Base-by-base conservation (phyloP, 2,329 filamentous ascomycete genomes). In the Zasmidium cellare region DNA sequence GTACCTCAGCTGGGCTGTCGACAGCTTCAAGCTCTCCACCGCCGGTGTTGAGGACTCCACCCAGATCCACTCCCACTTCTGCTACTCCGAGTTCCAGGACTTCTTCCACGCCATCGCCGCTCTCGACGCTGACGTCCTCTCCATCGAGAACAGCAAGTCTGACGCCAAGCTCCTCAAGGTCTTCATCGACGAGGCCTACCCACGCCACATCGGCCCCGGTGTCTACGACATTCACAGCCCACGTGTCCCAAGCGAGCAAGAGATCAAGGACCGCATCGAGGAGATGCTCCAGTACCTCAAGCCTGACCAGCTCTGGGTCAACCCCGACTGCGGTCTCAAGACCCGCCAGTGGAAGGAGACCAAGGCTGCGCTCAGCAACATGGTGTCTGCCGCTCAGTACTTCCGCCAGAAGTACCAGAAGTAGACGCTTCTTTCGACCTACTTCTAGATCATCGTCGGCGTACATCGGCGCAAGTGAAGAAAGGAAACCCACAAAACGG, bases 51-150 rank as follows among this genome's bases (percentile, higher is more conserved):
- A 92, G 81, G 91, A 99, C 79, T 90, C 89, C 59, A 99, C 94
- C 69, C 94, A 99, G 86, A 97, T 99, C 79, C 94, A 99, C 89
- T 97, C 92, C 65, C 94, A 99, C 85, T 99, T 99, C 90, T 99
- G 94, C 81, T 99, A 99, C 88, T 97, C 94, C 53, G 94, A 99
- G 86, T 99, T 99, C 91, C 94, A 99, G 83, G 94, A 99, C 85
- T 99, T 99, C 87, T 99, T 99, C 92, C 91, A 97, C 82, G 94
- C 94, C 81, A 99, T 99, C 71, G 91, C 94, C 66, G 93, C 94
- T 62, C 89, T 99, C 66, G 94, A 99, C 76, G 93, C 94, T 64
- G 94, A 99, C 80, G 94, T 99, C 65, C 88, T 99, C 73, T 96
- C 91, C 75, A 99, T 99, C 71, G 94, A 99, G 89, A 99, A 99